Percentiles rank a stretch among this genome's conserved stretches.
Conservation (phyloP, 2,329 filamentous ascomycete genomes). For the Paecilomyces niveus region DNA sequence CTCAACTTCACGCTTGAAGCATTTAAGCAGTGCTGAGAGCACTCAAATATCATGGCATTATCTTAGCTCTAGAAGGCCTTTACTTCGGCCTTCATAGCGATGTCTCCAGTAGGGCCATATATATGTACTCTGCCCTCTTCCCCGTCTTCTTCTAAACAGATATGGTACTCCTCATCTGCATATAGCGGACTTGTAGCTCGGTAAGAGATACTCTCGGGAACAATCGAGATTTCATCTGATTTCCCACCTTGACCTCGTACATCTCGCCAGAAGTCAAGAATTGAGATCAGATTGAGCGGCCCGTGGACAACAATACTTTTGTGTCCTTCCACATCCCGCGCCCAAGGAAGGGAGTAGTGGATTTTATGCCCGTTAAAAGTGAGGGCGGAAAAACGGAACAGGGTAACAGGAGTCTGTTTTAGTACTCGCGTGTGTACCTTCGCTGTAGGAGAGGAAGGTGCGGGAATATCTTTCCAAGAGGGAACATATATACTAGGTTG, state of each 20-base stretch:
- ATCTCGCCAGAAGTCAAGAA: conserved; percentile 40
- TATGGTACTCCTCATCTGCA: conserved; percentile 41
- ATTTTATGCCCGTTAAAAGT: conserved; percentile 41
- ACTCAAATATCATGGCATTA: background rate
- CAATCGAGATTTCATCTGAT: conserved; percentile 10
- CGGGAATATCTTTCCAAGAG: conserved; percentile 11
- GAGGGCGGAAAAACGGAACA: conserved; percentile 39
- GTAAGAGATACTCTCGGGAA: conserved; percentile 41
- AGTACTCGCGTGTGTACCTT: conserved; percentile 25
- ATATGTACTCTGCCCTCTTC: conserved; percentile 27
- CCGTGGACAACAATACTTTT: conserved; percentile 38
- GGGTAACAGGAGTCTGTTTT: conserved; percentile 30
- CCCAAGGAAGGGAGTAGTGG: conserved; percentile 38
- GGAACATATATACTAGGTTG: conserved; percentile 2
- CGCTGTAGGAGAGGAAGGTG: conserved; percentile 12
- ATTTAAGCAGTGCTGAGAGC: background rate
- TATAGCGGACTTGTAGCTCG: conserved; percentile 45
- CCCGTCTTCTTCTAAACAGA: conserved; percentile 33
- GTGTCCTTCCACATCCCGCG: conserved; percentile 37
- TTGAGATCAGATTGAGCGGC: conserved; percentile 36
- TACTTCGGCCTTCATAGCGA: conserved; percentile 35
- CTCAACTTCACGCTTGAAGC: no score
- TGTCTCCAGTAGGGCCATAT: conserved; percentile 19
- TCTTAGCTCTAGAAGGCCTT: background rate
- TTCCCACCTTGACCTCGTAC: conserved; percentile 14